Evolutionary conservation across 1,284 basidiomycete species (phyloP), one percentile per base, ranked within the genome.

Genomic region (Leccinum pachyderme): DNA sequence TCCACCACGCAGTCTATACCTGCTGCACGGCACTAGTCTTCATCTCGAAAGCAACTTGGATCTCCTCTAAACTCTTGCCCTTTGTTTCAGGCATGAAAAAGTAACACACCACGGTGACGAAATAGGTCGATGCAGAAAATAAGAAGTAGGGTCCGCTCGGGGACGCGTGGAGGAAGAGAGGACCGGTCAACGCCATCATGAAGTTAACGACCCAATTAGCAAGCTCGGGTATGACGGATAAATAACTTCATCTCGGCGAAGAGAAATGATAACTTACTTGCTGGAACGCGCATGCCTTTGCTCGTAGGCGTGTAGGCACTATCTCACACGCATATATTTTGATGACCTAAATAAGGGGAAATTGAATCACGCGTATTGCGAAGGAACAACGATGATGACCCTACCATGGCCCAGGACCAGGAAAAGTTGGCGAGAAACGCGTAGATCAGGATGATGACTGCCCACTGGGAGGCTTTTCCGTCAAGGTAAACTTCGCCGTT

Each of bases 121-220:
- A 53, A 47, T 72, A 68, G 32, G 72, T 62, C 51, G 72, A 75
- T 25, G 62, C 63, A 37, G 76, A 74, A 51, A 80, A 82, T 53
- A 80, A 64, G 62, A 81, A 81, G 62, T 81, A 82, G 1, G 78
- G 76, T 3, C 76, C 78, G 1, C 69, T 79, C 5, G 71, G 70
- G 5, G 74, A 77, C 33, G 67, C 61, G 2, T 72, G 68, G 39
- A 82, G 73, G 68, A 81, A 81, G 13, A 77, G 65, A 8, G 78
- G 78, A 2, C 78, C 77, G 7, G 77, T 72, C 60, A 77, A 71
- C 7, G 79, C 77, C 47, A 81, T 74, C 35, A 69, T 56, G 58
- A 75, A 78, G 63, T 81, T 81, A 18, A 78, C 68, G n/a, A 71
- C 46, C 60, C 59, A 63, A 52, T 62, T 61, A 9, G 59, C 55